These are phyloP conservation scores for Xylaria venustula DNA, from an alignment of 495 filamentous ascomycete genomes.

Conservation along the genomic window DNA sequence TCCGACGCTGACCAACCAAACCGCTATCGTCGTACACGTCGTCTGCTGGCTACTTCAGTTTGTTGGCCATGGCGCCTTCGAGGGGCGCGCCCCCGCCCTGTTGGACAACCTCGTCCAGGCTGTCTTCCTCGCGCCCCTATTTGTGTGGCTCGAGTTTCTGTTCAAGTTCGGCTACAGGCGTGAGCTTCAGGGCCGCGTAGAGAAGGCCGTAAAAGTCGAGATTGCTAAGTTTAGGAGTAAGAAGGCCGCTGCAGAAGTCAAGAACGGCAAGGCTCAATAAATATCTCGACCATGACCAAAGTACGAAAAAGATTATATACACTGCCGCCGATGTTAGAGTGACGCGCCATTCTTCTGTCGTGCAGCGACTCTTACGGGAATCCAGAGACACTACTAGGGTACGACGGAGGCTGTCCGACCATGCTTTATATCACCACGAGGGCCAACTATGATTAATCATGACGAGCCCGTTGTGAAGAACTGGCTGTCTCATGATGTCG, in stretches of 20 bases:
- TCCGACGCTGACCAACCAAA: constrained; percentile 65
- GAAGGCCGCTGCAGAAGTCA: constrained; percentile 31
- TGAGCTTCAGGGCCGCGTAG: constrained; percentile 76
- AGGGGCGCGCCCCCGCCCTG: constrained; percentile 82
- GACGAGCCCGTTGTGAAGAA: constrained; percentile 3
- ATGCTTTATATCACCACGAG: background rate
- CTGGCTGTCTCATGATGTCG: background rate
- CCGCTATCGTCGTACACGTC: constrained; percentile 64
- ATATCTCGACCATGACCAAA: background rate
- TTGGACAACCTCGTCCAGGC: constrained; percentile 91
- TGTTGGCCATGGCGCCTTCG: constrained; percentile 85
- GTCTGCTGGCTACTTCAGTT: constrained; percentile 87
- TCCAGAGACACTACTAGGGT: background rate
- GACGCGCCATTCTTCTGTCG: constrained; percentile 3
- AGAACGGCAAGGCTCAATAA: constrained; percentile 37
- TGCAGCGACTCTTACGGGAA: background rate
- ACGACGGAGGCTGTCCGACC: background rate
- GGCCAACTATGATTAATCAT: background rate
- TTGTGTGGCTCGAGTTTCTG: constrained; percentile 94
- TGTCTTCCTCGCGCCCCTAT: constrained; percentile 92
- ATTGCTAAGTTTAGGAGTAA: constrained; percentile 53
- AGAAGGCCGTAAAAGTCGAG: constrained; percentile 70
- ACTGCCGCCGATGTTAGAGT: constrained; percentile 4
- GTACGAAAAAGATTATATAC: background rate
- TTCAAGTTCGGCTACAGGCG: constrained; percentile 90